Base-by-base conservation (phyloP, 1,139 yeast species). In the Suhomyces maxii region DNA sequence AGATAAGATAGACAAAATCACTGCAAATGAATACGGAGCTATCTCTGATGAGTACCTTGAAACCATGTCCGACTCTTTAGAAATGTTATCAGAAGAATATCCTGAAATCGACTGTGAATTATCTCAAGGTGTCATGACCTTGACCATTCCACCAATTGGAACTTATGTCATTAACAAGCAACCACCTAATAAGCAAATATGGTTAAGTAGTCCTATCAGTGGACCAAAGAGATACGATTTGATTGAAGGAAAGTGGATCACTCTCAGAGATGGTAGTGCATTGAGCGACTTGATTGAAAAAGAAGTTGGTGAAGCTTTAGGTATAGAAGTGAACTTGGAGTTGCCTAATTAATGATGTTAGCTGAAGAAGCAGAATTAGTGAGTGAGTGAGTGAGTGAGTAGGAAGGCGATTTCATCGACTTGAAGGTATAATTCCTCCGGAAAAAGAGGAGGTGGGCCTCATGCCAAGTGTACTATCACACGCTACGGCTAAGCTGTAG, bases 181-280 rank as follows among this genome's bases (percentile, higher is more conserved):
- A 67, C 97, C 97, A 1, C 96, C 97, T 2, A 90, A 89, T 65
- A 85, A 86, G 65, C 98, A 90, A 64, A 84, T 90, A 36, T 90
- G 98, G 98, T 76, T 89, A 45, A 83, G 95, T 50, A 86, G 95
- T 36, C 98, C 98, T 0, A 60, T 88, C 6, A 86, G 95, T n/a
- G 98, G 98, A 0, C 98, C 98, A 10, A 88, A 89, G 60, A 58
- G 80, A 47, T 72, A 80, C 59, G 90, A 84, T 60, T 72, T 75
- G 55, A 70, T 81, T 39, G 67, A 73, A 31, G 82, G 83, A 6
- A 67, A 69, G 47, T 84, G 91, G 91, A 62, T 78, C 26, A 80
- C 86, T 2, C 66, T 84, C 46, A 69, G 89, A 56, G 87, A 84
- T 55, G 73, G 77, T 32, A 59, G 71, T 8, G 65, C 67, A 38